Percentiles rank a stretch among this genome's conserved stretches.
Conservation (phyloP, 139 green algal genomes). For the Coccomyxa sp. region DNA sequence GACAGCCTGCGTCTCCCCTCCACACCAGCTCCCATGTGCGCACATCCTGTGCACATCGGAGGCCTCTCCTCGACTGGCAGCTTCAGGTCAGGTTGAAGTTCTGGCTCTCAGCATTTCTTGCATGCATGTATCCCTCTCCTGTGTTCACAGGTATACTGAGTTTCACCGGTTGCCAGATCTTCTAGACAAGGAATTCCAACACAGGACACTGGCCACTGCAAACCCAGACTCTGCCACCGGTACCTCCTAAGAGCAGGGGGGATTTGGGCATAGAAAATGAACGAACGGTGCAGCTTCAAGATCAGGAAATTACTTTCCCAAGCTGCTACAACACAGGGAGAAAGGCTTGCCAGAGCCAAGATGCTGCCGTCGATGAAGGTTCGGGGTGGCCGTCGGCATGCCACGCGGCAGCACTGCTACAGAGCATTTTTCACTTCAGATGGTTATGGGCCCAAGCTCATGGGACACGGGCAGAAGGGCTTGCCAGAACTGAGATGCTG, state of each 20-base stretch:
- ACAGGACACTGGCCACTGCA: no score
- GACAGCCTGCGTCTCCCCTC: neutral
- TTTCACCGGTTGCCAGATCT: neutral
- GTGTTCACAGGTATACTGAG: neutral
- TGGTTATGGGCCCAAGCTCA: neutral
- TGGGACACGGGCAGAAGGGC: neutral
- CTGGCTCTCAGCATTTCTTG: neutral
- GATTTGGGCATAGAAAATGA: no score
- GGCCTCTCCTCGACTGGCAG: no score
- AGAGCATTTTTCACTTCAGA: neutral
- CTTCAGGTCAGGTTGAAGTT: no score
- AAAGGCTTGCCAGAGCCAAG: neutral
- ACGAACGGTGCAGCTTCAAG: no score
- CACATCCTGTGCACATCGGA: neutral
- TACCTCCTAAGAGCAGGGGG: no score
- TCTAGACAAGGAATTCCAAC: no score
- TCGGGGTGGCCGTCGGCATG: no score
- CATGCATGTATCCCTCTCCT: neutral
- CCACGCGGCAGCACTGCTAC: no score
- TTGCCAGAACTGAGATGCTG: constrained; percentile 2
- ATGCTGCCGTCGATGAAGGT: neutral
- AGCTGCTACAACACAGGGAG: neutral
- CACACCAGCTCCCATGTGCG: neutral
- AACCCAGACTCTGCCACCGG: no score
- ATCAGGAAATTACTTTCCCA: neutral